phyloP scores from a whole-genome alignment of 1,284 basidiomycete species.

The Leccinum huronense region DNA sequence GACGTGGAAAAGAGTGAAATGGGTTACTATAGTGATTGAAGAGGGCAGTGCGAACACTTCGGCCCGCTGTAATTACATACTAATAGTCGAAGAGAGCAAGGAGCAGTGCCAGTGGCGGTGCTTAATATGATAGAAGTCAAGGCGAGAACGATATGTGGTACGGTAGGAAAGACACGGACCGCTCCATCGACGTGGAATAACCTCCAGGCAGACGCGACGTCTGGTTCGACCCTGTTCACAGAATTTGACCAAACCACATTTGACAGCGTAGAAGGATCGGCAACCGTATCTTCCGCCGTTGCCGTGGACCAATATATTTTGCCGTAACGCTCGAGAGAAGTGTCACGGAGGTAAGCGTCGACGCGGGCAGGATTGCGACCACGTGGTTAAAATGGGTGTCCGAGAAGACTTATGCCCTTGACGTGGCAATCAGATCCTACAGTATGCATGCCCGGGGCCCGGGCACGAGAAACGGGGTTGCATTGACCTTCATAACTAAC shows the following conservation, averaged over 20 bases:
- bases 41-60: no score
- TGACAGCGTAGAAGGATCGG: constrained; percentile 40
- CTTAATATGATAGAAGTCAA: no score
- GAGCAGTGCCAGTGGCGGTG: no score
- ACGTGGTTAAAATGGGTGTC: constrained; percentile 79
- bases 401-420: constrained; percentile 71
- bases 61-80: no score
- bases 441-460: no score
- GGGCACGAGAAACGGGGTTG: not conserved
- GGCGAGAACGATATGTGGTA: no score
- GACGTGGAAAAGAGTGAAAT: no score
- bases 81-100: no score
- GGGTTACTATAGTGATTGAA: no score
- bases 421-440: not conserved
- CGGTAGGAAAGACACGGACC: no score
- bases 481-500: constrained; percentile 85
- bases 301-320: constrained; percentile 17
- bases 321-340: constrained; percentile 47
- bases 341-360: not conserved
- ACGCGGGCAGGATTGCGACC: constrained; percentile 78
- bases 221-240: constrained; percentile 47
- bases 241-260: constrained; percentile 27
- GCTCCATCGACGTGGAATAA: no score
- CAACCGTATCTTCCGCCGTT: constrained; percentile 26
- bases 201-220: no score